Evolutionary conservation across 208 protist species (phyloP).

Genomic region (Naegleria lovaniensis): DNA sequence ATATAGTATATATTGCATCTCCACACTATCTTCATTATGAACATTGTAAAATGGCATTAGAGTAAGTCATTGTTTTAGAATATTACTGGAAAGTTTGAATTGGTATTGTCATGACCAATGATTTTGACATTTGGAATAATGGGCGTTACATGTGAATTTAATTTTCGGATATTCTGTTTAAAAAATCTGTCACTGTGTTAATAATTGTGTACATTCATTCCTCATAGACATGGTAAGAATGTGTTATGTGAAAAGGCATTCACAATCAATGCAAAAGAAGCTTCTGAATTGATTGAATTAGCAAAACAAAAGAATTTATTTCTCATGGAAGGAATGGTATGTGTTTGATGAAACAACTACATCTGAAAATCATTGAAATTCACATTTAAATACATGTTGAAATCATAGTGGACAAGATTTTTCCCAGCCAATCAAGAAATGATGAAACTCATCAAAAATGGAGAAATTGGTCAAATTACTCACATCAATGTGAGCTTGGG

Average conservation of each 20-base stretch:
- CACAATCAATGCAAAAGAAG: constrained; percentile 15
- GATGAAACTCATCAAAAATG: background rate
- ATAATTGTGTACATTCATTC: too few relatives aligned
- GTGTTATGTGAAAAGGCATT: constrained; percentile 27
- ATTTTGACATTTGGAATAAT: too few relatives aligned
- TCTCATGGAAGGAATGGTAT: constrained; percentile 9
- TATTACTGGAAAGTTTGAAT: too few relatives aligned
- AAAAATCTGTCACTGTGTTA: too few relatives aligned
- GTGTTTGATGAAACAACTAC: too few relatives aligned
- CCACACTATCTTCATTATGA: constrained; percentile 1
- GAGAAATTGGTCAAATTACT: constrained; percentile 9
- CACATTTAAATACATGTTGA: background rate
- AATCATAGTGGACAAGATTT: constrained; percentile 9
- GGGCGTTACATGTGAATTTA: too few relatives aligned
- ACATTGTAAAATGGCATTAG: background rate
- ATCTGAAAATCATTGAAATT: too few relatives aligned
- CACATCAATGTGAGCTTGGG: background rate
- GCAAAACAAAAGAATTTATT: constrained; percentile 23
- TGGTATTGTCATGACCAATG: too few relatives aligned
- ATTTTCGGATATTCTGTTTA: too few relatives aligned
- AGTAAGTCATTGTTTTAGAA: background rate
- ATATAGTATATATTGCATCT: constrained; percentile 26
- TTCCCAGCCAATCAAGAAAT: background rate
- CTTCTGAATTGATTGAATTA: background rate
- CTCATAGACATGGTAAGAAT: background rate